Conservation (phyloP, 768 basidiomycete genomes). For the Mycena crocata region DNA sequence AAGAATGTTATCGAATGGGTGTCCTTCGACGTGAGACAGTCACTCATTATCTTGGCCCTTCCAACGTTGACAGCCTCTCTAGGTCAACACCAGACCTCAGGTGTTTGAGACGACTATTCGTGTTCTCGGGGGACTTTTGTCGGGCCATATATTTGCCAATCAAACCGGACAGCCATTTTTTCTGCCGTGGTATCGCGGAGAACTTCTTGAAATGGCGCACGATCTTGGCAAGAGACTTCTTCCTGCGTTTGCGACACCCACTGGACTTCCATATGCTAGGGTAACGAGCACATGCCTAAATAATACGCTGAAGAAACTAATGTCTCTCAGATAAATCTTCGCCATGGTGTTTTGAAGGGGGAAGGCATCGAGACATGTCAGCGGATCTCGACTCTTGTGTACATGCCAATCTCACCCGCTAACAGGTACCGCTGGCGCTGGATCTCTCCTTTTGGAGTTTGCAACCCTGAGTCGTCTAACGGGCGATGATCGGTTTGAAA, state of each 20-base stretch:
- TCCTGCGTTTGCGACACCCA: slow-evolving; percentile 92
- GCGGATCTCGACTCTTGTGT: slow-evolving; percentile 36
- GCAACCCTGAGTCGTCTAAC: slow-evolving; percentile 93
- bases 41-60: not conserved
- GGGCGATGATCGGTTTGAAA: slow-evolving; percentile 90
- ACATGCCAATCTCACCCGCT: slow-evolving; percentile 12
- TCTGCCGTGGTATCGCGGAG: slow-evolving; percentile 86
- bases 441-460: slow-evolving; percentile 94
- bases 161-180: slow-evolving; percentile 73
- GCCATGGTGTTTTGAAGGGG: slow-evolving; percentile 78
- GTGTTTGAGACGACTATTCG: slow-evolving; percentile 98
- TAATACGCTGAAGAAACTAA: slow-evolving; percentile 15
- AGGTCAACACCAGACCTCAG: slow-evolving; percentile 89
- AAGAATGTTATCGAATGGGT: slow-evolving; percentile 85
- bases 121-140: slow-evolving; percentile 90
- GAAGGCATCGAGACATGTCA: slow-evolving; percentile 89
- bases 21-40: slow-evolving; percentile 77
- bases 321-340: slow-evolving; percentile 76
- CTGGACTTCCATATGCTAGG: slow-evolving; percentile 92
- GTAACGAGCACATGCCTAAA: slow-evolving; percentile 52
- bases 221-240: slow-evolving; percentile 90
- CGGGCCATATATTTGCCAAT: slow-evolving; percentile 86
- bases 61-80: not conserved
- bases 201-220: slow-evolving; percentile 82
- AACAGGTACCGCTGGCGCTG: slow-evolving; percentile 90